Evolutionary conservation across 225 moss, liverwort and hornwort genomes (phyloP), one percentile per base, ranked within the genome.

Genomic region (Bryoerythrophyllum caledonicum): DNA sequence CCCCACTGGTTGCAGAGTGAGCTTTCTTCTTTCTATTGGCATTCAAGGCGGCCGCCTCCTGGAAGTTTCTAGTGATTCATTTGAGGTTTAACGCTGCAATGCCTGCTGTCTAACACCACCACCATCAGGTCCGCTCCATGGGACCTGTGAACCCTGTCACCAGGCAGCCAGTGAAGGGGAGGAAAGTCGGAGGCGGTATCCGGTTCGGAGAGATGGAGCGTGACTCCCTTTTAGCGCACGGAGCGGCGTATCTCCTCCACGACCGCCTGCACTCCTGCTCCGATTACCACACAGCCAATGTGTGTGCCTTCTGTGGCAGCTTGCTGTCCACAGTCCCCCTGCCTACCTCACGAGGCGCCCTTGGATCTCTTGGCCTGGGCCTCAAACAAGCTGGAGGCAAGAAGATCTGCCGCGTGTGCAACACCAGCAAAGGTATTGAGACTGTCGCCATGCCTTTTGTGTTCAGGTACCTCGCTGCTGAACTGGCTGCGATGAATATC

Each of bases 171-270:
- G 94, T 97, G 71, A 97, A 97, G 72, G 97, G 97, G 11, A 87
- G 94, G 16, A 94, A 94, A 75, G 79, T 90, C 46, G 97, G 97
- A 55, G 97, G 97, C 76, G 97, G 94, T 4, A 94, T 97, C 71
- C 91, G 93, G 59, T 97, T 97, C 74, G 97, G 97, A 68, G 94
- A 97, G 77, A 97, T 97, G 97, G 97, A 97, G 74, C 91, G 97
- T 15, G 93, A 97, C 79, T 78, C 97, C 23, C 85, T 97, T 56
- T 85, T 97, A 0, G 94, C 97, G 25, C 97, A 97, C 65, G 94
- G 97, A 74, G 97, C 94, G 48, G 93, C 97, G 10, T 94, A 90
- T 74, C 52, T 94, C 27, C 63, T 97, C 5, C 94, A 97, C 65
- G 97, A 97, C 62, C 91, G 94, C 20, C 83, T 97, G 40, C 97